Evolutionary conservation across 2,329 filamentous ascomycete species (phyloP).

Genomic region (Cordyceps militaris): DNA sequence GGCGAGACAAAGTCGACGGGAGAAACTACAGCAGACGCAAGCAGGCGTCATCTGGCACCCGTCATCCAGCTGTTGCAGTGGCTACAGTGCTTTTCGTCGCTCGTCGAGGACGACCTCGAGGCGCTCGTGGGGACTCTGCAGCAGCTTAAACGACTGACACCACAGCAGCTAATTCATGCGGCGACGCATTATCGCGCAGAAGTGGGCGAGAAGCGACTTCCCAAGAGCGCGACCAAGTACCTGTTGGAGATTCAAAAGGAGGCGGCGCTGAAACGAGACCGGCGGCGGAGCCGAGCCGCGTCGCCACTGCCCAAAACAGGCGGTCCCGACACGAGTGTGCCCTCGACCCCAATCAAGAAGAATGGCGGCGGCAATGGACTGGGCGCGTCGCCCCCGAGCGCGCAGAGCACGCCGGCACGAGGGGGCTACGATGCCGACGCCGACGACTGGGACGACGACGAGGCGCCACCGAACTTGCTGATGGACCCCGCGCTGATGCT

Average conservation of each 20-base stretch:
- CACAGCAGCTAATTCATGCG: slow-evolving; percentile 83
- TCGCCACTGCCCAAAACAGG: slow-evolving; percentile 31
- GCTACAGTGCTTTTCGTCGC: slow-evolving; percentile 94
- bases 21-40: slow-evolving; percentile 75
- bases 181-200: slow-evolving; percentile 91
- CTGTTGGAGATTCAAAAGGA: slow-evolving; percentile 71
- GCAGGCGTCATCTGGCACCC: slow-evolving; percentile 77
- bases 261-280: slow-evolving; percentile 51
- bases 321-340: slow-evolving; percentile 26
- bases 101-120: slow-evolving; percentile 78
- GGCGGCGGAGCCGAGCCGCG: slow-evolving; percentile 40
- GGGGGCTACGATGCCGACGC: slow-evolving; percentile 25
- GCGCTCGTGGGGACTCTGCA: slow-evolving; percentile 82
- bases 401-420: slow-evolving; percentile 33
- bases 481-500: slow-evolving; percentile 87
- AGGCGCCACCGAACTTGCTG: slow-evolving; percentile 67
- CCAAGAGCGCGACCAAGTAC: slow-evolving; percentile 83
- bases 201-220: slow-evolving; percentile 86
- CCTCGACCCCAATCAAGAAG: slow-evolving; percentile 36
- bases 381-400: slow-evolving; percentile 33
- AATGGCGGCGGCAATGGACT: slow-evolving; percentile 37
- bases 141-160: slow-evolving; percentile 76
- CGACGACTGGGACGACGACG: slow-evolving; percentile 48
- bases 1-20: slow-evolving; percentile 80
- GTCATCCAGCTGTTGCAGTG: slow-evolving; percentile 93